Conservation (phyloP, 345 rosid species). For the Eutrema yunnanense region DNA sequence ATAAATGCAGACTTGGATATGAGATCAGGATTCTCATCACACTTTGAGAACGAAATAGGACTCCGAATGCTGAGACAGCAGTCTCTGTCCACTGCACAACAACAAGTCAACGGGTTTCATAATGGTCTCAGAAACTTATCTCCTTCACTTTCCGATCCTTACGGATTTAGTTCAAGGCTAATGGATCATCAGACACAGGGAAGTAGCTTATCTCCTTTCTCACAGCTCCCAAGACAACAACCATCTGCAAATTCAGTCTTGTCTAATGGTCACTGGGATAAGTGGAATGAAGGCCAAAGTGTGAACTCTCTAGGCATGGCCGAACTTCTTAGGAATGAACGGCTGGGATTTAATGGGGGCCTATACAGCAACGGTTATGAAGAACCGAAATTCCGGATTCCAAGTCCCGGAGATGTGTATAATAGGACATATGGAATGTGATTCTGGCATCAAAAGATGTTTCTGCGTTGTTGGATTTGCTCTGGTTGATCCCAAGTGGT, state of each 20-base stretch:
- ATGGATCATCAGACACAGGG: slow-evolving; percentile 54
- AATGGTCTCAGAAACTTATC: slow-evolving; percentile 52
- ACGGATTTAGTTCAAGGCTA: slow-evolving; percentile 53
- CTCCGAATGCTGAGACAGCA: slow-evolving; percentile 68
- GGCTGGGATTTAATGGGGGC: slow-evolving; percentile 54
- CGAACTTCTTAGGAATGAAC: slow-evolving; percentile 67
- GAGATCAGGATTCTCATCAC: slow-evolving; percentile 49
- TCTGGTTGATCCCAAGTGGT: slow-evolving; percentile 9
- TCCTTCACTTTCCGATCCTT: slow-evolving; percentile 50
- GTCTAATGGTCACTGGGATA: slow-evolving; percentile 78
- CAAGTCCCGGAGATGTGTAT: slow-evolving; percentile 63
- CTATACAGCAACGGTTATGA: slow-evolving; percentile 52
- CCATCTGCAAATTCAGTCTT: slow-evolving; percentile 45
- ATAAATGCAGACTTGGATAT: slow-evolving; percentile 50
- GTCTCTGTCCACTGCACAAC: slow-evolving; percentile 39
- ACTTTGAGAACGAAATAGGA: slow-evolving; percentile 59
- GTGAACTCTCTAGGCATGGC: slow-evolving; percentile 45
- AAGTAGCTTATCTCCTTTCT: slow-evolving; percentile 43
- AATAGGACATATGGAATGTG: slow-evolving; percentile 79
- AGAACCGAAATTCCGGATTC: slow-evolving; percentile 65
- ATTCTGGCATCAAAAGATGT: slow-evolving; percentile 22
- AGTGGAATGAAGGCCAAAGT: slow-evolving; percentile 67
- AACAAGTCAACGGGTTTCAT: slow-evolving; percentile 31
- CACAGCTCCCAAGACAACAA: slow-evolving; percentile 54
- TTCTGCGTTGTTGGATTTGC: slow-evolving; percentile 19